Evolutionary conservation across 208 protist species (phyloP), one percentile per base, ranked within the genome.

Genomic region (Trypanosoma rangeli): DNA sequence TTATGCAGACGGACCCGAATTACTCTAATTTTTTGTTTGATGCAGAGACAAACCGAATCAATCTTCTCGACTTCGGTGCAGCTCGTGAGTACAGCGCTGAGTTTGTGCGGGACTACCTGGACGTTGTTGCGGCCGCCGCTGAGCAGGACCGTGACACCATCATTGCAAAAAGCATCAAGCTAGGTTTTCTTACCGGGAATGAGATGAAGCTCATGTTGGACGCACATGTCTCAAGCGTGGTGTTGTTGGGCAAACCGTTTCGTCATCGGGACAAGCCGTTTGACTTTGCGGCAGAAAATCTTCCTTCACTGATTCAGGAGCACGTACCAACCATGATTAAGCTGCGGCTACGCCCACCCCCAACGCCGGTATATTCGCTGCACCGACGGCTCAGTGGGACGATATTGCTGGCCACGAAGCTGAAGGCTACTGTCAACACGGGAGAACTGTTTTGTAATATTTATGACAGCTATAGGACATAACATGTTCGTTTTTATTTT

Each of bases 1-100:
- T 97, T 64, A 98, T 99, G 98, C 98, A 99, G 77, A 98, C 96
- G 0, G 98, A 99, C 67, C 98, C 98, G 16, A 99, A 98, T 82
- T 99, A 90, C 73, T 81, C 92, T 26, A 99, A 99, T 74, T 99
- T 98, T 75, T 65, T 99, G 22, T 98, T 97, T 62, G 90, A 97
- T 57, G 72, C 75, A 9, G 74, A 90, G 5, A 87, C 74, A 0
- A 60, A 89, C 12, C 64, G 60, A 48, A 72, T 97, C 29, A 64
- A 91, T 54, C 67, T 97, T 58, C 77, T 97, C 8, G 98, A 99
- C 81, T 99, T 99, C 83, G 98, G 98, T 35, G 97, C 98, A 5
- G 87, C 91, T 31, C 84, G 95, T 22, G 70, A 85, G 58, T 99
- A 94, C 73, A 68, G 74, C 18, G 55, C 63, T 1, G 59, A 66